Evolutionary conservation across 768 basidiomycete species (phyloP), one percentile per base, ranked within the genome.

Genomic region (Pleurotus tuber-regium): DNA sequence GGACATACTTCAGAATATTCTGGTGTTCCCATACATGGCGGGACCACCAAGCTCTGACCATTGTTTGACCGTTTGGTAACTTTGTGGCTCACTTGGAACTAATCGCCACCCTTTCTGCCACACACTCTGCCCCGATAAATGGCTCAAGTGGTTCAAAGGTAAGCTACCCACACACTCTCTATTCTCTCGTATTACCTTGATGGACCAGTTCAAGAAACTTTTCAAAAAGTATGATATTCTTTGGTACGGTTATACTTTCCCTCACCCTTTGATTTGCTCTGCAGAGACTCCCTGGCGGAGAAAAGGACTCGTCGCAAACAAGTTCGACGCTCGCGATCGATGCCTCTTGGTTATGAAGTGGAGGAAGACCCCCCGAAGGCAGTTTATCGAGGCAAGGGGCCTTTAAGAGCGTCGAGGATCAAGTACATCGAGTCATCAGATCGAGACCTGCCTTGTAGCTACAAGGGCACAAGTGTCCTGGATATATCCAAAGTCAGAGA

Each of bases 141-240:
- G n/a, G n/a, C n/a, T n/a, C n/a, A n/a, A n/a, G n/a, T n/a, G n/a
- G n/a, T n/a, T n/a, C n/a, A n/a, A n/a, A n/a, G n/a, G n/a, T n/a
- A n/a, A n/a, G n/a, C n/a, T n/a, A n/a, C n/a, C n/a, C n/a, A n/a
- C n/a, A n/a, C n/a, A n/a, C n/a, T n/a, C n/a, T n/a, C n/a, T n/a
- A n/a, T n/a, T n/a, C n/a, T n/a, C n/a, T n/a, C n/a, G n/a, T n/a
- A n/a, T 31, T 31, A 8, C 30, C 9, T 42, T 42, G 41, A 48
- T 48, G 46, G 46, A 48, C 35, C 46, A 35, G 11, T 19, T 48
- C 30, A 48, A 48, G 18, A 36, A 48, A 26, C 18, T 48, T n/a
- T 48, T 48, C 46, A 48, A 48, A 31, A 48, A 48, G 46, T 48
- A 35, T 10, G 46, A n/a, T n/a, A n/a, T n/a, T n/a, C n/a, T n/a